Base-by-base conservation (phyloP, 2,329 filamentous ascomycete genomes). In the Mariannaea sp. region DNA sequence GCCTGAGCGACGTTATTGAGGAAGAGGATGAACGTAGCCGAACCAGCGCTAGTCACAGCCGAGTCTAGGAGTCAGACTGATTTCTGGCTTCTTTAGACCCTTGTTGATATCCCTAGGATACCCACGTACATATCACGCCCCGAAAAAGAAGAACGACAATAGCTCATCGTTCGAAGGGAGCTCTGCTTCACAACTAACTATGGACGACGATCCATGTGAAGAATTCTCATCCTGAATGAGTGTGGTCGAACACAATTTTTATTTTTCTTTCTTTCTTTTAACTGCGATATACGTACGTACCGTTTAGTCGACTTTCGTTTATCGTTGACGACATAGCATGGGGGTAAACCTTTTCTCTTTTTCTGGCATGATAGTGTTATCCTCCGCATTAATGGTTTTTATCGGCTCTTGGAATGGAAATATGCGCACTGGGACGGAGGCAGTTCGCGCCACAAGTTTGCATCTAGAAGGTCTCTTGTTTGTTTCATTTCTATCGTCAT, bases 1-100 rank as follows among this genome's bases (percentile, higher is more conserved):
- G 92, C 51, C 77, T 96, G 58, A 96, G 91, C 70, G 92, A 96
- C 72, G 92, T 96, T 22, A 80, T 94, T 24, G 88, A 92, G 67
- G 91, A 91, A 67, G 88, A 95, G 59, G 90, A 94, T 61, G 90
- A 95, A 72, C 80, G 85, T 44, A 90, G 88, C 68, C 83, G 88
- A 17, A 90, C 88, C 12, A 89, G 88, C 61, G 85, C 85, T 9
- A 87, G 85, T 68, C 81, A 85, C 59, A 85, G 82, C 66, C 80
- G 81, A 26, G 64, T 64, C 33, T 71, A 71, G 62, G 63, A 66
- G 32, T 64, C 59, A 10, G 55, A 59, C 36, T 59, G 44, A 58
- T 7, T 9, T 29, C 36, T 22, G 55, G 46, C 47, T 10, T 8
- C 24, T 2, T 42, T 17, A 19, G n/a, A 12, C 47, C 46, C n/a